Base-by-base conservation (phyloP, 495 filamentous ascomycete genomes). In the Chaetomium cochliodes region DNA sequence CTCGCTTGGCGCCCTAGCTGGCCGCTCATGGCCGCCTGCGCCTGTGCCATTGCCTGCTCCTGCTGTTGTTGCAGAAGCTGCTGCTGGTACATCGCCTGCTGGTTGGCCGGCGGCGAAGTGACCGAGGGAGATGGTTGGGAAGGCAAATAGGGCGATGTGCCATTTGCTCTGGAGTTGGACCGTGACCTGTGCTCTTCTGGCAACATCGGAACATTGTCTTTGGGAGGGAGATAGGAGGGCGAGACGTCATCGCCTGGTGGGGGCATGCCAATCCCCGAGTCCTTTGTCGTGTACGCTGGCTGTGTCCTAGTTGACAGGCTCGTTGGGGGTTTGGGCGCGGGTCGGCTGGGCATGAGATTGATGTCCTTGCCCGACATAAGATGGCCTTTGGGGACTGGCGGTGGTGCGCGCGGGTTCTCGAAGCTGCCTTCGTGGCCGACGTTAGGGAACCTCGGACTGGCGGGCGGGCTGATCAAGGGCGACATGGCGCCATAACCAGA, bases 381-480 rank as follows among this genome's bases (percentile, higher is more conserved):
- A 20, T 3, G 77, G 63, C 76, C 68, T 74, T 80, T 85, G 63
- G 94, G 94, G 58, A 97, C 88, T 3, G 94, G 94, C 63, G 94
- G 94, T 18, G 94, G 91, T 11, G 93, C 90, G 63, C 94, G 86
- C 50, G 94, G 94, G 68, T 98, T 98, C 77, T 98, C 94, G 74
- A 98, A 98, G 80, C 92, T 98, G 60, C 88, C 88, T 78, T 93
- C 90, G 75, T 92, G 87, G 76, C 92, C 93, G 68, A 81, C 76
- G 65, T 89, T 86, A 23, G 96, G 94, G 76, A 97, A 97, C 70
- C 93, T 86, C 55, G 94, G 96, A 74, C 92, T 96, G 65, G 89
- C 86, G 28, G 93, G 92, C 54, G 94, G 90, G 70, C 93, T 93
- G 73, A 85, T 84, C 74, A 89, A 80, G 47, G 87, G 83, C 57